Evolutionary conservation across 177 flowering plant genomes (phyloP).

Genomic region (Vitis hybrid): DNA sequence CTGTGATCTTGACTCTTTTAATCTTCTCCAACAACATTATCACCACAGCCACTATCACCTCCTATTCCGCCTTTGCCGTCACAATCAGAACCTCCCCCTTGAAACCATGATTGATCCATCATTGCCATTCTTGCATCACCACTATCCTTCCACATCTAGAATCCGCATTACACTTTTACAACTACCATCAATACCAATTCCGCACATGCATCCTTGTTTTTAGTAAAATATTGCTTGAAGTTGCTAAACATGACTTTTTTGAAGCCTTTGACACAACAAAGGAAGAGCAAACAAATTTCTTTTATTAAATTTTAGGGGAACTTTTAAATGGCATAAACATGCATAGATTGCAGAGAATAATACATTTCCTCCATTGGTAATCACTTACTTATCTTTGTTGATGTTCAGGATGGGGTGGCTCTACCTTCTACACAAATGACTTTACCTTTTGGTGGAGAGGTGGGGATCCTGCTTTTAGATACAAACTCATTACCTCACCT

Average conservation of each 20-base stretch:
- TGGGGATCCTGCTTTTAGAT: conserved; percentile 22
- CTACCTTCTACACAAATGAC: conserved; percentile 80
- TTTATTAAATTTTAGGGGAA: not conserved
- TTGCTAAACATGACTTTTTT: not conserved
- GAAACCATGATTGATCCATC: not conserved
- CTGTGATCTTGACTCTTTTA: too few relatives aligned
- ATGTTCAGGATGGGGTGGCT: conserved; percentile 89
- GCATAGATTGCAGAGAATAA: not conserved
- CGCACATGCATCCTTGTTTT: not conserved
- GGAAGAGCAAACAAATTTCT: not conserved
- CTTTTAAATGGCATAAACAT: not conserved
- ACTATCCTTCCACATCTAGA: not conserved
- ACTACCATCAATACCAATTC: not conserved
- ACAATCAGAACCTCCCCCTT: too few relatives aligned
- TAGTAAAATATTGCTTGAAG: not conserved
- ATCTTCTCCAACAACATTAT: too few relatives aligned
- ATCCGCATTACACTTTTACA: not conserved
- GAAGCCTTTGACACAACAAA: not conserved
- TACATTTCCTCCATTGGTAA: not conserved
- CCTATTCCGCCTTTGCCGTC: too few relatives aligned
- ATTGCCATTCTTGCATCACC: not conserved
- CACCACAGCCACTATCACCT: too few relatives aligned
- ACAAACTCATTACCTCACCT: not conserved
- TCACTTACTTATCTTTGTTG: conserved; percentile 1
- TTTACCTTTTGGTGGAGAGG: conserved; percentile 95